Evolutionary conservation across 163 green algal genomes (phyloP).

Genomic region (Scenedesmus sp.): DNA sequence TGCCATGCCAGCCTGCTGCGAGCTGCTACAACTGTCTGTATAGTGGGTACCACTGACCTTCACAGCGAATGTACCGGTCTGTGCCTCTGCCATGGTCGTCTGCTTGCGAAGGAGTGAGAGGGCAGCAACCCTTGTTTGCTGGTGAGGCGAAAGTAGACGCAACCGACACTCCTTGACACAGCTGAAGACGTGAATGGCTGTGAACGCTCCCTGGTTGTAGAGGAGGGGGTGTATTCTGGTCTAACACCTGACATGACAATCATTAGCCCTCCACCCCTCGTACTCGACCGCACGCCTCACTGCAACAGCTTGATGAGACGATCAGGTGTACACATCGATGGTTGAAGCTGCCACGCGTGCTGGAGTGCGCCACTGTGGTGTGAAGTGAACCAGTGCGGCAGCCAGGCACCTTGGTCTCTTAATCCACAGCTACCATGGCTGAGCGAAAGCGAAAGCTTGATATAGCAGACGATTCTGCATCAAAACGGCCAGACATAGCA

Average conservation of each 20-base stretch:
- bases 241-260: slow-evolving; percentile 9
- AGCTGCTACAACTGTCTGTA: background rate
- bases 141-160: background rate
- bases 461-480: slow-evolving; percentile 40
- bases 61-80: slow-evolving; percentile 53
- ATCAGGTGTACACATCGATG: background rate
- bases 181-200: background rate
- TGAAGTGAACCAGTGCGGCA: background rate
- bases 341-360: background rate
- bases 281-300: background rate
- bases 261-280: background rate
- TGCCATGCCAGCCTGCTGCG: background rate
- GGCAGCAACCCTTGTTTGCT: slow-evolving; percentile 2
- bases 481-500: slow-evolving; percentile 13
- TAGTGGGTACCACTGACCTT: slow-evolving; percentile 15
- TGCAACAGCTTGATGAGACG: background rate
- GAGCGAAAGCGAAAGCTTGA: slow-evolving; percentile 89
- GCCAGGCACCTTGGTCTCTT: background rate
- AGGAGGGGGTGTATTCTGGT: background rate
- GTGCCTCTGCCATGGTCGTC: slow-evolving; percentile 41
- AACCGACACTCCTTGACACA: background rate
- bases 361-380: background rate
- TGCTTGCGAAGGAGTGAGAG: background rate
- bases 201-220: background rate
- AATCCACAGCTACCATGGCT: slow-evolving; percentile 36